Evolutionary conservation across 768 basidiomycete genomes (phyloP).

Genomic region (Mrakia gelida): DNA sequence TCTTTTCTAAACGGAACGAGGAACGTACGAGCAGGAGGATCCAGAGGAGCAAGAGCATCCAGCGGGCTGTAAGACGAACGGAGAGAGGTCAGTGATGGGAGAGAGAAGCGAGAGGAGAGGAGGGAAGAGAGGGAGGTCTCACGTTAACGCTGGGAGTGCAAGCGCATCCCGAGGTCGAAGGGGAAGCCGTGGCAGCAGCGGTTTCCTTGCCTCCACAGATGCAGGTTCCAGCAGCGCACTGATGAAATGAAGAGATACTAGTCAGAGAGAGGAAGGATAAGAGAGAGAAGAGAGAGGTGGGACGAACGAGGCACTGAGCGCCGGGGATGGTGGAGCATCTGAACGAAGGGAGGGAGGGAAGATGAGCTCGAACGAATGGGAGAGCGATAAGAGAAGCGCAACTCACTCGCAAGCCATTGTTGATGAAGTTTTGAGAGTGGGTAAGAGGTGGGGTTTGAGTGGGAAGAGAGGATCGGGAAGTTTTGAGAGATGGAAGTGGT

Average conservation of each 20-base stretch:
- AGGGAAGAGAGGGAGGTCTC: neutral
- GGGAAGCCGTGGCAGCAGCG: neutral
- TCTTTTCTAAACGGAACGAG: no score
- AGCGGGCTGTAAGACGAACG: neutral
- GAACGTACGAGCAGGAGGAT: neutral
- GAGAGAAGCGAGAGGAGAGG: neutral
- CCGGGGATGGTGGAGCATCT: neutral
- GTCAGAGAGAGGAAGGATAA: neutral
- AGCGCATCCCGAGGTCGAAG: neutral
- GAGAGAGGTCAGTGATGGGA: neutral
- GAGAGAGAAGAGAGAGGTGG: neutral
- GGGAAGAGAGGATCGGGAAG: neutral
- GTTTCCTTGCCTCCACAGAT: neutral
- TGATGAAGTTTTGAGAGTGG: neutral
- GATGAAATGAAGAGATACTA: neutral
- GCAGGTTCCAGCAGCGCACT: constrained; percentile 5
- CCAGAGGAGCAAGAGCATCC: neutral
- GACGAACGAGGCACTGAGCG: neutral
- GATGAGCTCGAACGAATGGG: neutral
- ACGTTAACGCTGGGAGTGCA: neutral
- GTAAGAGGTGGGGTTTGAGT: neutral
- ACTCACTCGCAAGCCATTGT: constrained; percentile 19
- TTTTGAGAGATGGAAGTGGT: neutral
- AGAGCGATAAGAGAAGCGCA: neutral
- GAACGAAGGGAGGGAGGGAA: neutral